These are phyloP conservation scores for Quercus robur DNA, from an alignment of 306 rosid genomes.

Conservation along the genomic window DNA sequence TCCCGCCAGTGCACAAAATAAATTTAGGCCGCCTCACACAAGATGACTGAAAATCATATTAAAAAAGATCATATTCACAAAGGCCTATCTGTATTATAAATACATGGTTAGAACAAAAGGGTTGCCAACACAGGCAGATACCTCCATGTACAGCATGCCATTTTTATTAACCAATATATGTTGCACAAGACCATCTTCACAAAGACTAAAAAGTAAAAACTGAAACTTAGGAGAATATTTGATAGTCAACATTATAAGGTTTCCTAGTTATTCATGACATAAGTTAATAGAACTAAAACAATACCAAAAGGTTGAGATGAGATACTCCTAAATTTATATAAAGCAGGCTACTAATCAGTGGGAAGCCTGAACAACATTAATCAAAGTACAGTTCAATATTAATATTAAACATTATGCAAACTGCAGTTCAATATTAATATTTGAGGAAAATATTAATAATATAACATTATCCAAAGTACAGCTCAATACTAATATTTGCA, in stretches of 20 bases:
- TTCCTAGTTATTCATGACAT: neutral
- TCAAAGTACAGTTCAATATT: neutral
- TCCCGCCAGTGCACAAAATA: slow-evolving; percentile 93
- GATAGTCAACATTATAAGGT: neutral
- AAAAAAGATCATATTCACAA: slow-evolving; percentile 3
- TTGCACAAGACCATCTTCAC: neutral
- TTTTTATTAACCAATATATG: slow-evolving; percentile 2
- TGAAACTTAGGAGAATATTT: neutral
- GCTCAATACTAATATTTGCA: neutral
- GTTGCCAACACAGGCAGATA: slow-evolving; percentile 3
- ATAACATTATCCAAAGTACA: neutral
- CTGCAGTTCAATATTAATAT: neutral
- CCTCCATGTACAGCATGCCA: neutral
- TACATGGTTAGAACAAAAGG: neutral
- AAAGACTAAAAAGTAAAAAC: neutral
- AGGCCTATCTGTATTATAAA: slow-evolving; percentile 2
- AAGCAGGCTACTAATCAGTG: neutral
- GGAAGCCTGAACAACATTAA: neutral
- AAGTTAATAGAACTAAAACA: neutral
- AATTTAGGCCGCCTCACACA: slow-evolving; percentile 94
- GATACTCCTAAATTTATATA: neutral
- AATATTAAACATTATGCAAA: neutral
- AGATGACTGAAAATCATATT: slow-evolving; percentile 54
- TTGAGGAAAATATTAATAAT: neutral
- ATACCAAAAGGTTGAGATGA: neutral